Evolutionary conservation across 805 yeast species (phyloP).

Genomic region (Pichia insulana): DNA sequence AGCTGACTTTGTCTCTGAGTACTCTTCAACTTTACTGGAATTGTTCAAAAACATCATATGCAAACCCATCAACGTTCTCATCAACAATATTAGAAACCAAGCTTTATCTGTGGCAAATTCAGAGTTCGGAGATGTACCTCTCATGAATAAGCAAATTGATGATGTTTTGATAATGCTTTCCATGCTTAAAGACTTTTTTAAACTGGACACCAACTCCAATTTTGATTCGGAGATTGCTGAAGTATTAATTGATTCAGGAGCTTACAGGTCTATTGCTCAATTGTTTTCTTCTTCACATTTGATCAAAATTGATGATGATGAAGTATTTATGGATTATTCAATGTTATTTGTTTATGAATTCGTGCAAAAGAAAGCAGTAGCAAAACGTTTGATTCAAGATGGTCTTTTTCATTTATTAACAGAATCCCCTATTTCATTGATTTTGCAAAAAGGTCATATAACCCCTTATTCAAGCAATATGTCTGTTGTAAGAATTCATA

Average conservation of each 20-base stretch:
- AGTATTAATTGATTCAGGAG: constrained; percentile 46
- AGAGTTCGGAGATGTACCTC: constrained; percentile 26
- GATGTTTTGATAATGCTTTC: constrained; percentile 58
- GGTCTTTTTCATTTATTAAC: constrained; percentile 62
- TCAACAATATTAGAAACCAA: constrained; percentile 51
- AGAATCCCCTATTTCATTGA: constrained; percentile 64
- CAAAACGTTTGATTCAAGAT: constrained; percentile 52
- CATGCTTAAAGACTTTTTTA: constrained; percentile 50
- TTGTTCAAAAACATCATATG: constrained; percentile 58
- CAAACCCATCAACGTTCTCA: constrained; percentile 52
- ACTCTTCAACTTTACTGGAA: constrained; percentile 43
- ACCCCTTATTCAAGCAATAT: constrained; percentile 33
- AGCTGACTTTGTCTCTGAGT: constrained; percentile 31
- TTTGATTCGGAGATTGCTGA: constrained; percentile 43
- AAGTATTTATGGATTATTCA: constrained; percentile 63
- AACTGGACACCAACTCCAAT: constrained; percentile 37
- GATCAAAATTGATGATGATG: constrained; percentile 51
- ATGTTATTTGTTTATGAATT: constrained; percentile 63
- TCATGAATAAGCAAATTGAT: constrained; percentile 45
- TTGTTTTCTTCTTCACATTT: constrained; percentile 62
- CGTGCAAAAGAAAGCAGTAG: constrained; percentile 50
- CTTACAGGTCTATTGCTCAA: constrained; percentile 52
- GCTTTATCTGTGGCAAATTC: constrained; percentile 35
- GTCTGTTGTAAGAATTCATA: constrained; percentile 36
- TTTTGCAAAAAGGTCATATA: constrained; percentile 58